Base-by-base conservation (phyloP, 345 rosid species). In the Brassica rapa region DNA sequence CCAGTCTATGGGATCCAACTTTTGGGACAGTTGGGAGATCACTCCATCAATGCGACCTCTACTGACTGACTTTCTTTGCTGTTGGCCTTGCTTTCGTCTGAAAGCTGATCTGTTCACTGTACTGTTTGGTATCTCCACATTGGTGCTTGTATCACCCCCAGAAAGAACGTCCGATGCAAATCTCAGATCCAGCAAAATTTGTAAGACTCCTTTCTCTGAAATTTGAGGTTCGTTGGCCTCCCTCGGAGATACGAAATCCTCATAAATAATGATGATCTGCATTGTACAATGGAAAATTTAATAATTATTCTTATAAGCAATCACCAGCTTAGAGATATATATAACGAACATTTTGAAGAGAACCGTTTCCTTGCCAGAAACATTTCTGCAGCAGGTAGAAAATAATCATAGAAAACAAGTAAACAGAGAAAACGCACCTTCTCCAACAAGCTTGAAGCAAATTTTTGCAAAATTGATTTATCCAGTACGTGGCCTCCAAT, bases 1-100 rank as follows among this genome's bases (percentile, higher is more conserved):
- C 99, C 99, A 91, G 80, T 95, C 99, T 81, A 95, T 95, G 62
- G 98, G 97, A 84, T 95, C 99, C 86, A 95, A 84, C 82, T 89
- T 89, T 80, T 90, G 90, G 19, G 93, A 83, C 75, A 90, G 88
- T 63, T 68, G 73, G 73, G 81, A 77, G 59, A 88, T 85, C 76
- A 95, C 73, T 62, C 85, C 93, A 84, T 93, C 89, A 41, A 90
- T 74, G 14, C 84, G 88, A 62, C 84, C 86, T 85, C 86, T 75
- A 62, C 78, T 71, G 62, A 73, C 86, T 12, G 90, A 90, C 68
- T 84, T 86, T 72, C 66, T 66, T 77, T 83, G 87, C 78, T 67
- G 85, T 73, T 83, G 90, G 64, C 85, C 93, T 83, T 82, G 96
- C 85, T 84, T 92, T 83, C 84, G 80, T 81, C 94, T 89, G 80